Evolutionary conservation across 805 yeast species (phyloP), one percentile per base, ranked within the genome.

Genomic region (Pichia pseudocactophila): DNA sequence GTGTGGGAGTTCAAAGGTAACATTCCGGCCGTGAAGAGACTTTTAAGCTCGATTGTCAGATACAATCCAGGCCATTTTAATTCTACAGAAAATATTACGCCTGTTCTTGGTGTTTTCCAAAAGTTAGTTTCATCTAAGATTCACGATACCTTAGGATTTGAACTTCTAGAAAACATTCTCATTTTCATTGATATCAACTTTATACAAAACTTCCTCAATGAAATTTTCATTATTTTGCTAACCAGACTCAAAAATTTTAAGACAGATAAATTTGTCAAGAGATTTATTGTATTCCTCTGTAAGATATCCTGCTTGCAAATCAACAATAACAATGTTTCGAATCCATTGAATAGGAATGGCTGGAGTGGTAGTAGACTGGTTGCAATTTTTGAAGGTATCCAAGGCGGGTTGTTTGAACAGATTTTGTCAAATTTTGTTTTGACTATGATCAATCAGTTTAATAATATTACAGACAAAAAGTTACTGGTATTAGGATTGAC

Each of bases 21-120:
- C 52, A 78, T 90, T 30, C 98, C 98, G 2, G 97, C 96, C 2
- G 76, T 90, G 17, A 81, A 94, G 0, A 75, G 96, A 52, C 67
- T 92, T 40, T 66, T 92, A 32, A 73, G 78, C 42, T 78, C 86
- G 7, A 78, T 90, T 17, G 63, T 82, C 28, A 61, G 61, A 36
- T 76, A 73, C 36, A 71, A 71, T 39, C 66, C 74, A 2, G 37
- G 55, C 2, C 55, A 62, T 2, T 73, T 74, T 48, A 62, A 64
- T 4, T 50, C 55, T 16, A 54, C 55, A 18, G 63, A 68, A 50
- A 54, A 65, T 9, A 63, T 78, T n/a, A 74, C 83, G 30, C 95
- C 97, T 3, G 74, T 92, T 26, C 67, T 92, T 33, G 99, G 99
- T 32, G 95, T 92, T n/a, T 94, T 86, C 69, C 98, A 94, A 65